phyloP scores from a whole-genome alignment of 2,329 filamentous ascomycete genomes.

The Alternaria infectoria region DNA sequence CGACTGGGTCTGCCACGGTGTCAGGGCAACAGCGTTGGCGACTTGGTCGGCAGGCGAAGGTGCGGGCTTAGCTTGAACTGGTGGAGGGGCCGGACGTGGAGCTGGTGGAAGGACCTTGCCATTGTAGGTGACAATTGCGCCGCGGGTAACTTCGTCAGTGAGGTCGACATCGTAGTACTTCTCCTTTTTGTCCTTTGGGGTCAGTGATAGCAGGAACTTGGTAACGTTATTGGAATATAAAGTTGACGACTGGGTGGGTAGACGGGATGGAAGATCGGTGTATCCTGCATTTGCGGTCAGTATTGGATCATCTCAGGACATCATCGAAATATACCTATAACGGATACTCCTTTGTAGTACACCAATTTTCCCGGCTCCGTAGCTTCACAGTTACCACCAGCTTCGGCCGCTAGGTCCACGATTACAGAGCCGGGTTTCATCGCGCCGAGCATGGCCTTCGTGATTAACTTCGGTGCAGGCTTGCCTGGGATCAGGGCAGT shows the following conservation, averaged over 20 bases:
- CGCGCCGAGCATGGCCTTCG: slow-evolving; percentile 76
- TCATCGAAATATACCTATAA: slow-evolving; percentile 68
- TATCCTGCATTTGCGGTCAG: slow-evolving; percentile 59
- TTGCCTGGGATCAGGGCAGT: slow-evolving; percentile 89
- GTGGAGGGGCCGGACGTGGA: slow-evolving; percentile 69
- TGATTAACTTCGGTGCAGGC: slow-evolving; percentile 83
- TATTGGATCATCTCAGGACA: slow-evolving; percentile 40
- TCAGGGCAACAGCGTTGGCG: slow-evolving; percentile 69
- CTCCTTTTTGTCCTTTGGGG: slow-evolving; percentile 76
- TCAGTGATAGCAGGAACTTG: slow-evolving; percentile 83
- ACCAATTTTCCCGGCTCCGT: slow-evolving; percentile 75
- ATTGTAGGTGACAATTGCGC: slow-evolving; percentile 80
- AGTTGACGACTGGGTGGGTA: slow-evolving; percentile 88
- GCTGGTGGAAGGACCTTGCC: slow-evolving; percentile 78
- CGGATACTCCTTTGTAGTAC: slow-evolving; percentile 77
- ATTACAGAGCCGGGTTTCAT: slow-evolving; percentile 92
- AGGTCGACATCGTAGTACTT: slow-evolving; percentile 82
- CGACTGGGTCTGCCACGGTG: slow-evolving; percentile 80
- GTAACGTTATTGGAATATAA: slow-evolving; percentile 94
- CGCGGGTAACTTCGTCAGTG: slow-evolving; percentile 83
- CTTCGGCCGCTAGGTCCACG: slow-evolving; percentile 86
- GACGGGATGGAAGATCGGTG: slow-evolving; percentile 83
- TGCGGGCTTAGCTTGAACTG: slow-evolving; percentile 57
- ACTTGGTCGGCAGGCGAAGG: slow-evolving; percentile 48
- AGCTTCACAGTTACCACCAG: slow-evolving; percentile 85